Base-by-base conservation (phyloP, 106 monocot species). In the Acorus calamus region DNA sequence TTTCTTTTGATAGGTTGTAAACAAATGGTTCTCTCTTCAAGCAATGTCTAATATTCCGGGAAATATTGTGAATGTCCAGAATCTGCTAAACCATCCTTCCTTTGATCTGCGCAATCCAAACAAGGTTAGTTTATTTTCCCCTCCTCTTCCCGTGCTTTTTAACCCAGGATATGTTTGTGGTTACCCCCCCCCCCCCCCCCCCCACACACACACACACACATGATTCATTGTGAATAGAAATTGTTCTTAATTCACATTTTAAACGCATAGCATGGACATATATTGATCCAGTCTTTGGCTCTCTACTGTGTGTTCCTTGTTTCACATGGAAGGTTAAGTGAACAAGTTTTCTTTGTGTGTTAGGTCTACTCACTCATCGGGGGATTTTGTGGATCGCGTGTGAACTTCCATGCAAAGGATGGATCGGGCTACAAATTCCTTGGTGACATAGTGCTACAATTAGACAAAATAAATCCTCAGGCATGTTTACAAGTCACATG, bases 321-420 rank as follows among this genome's bases (percentile, higher is more conserved):
- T 73, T 28, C 12, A 2, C 8, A 11, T 52, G 45, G 47, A 8
- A 57, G 41, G 2, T 46, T 57, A 4, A 7, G 13, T 43, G 11
- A 14, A 42, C 6, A 6, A 12, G 46, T 54, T 49, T 47, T 72
- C 11, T 46, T 60, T 46, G 2, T 46, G 3, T 7, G 74, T 60
- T 64, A 98, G 96, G 96, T 98, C 3, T 85, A 85, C 73, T 88
- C 96, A 28, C 73, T 98, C 49, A 81, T 98, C 8, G 96, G 96
- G 68, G 91, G 91, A 53, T 98, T 98, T 65, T 92, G 91, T 75
- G 79, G 78, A 49, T 98, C 91, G 44, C 69, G 75, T 64, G 87
- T 98, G 70, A 98, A 98, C 65, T 98, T 98, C 66, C 96, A 98
- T 71, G 83, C 96, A 56, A 98, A 98, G 71, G 91, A 98, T 75